These are phyloP conservation scores for Dothiorella sarmentorum DNA, from an alignment of 2,329 filamentous ascomycete species.

Conservation along the genomic window DNA sequence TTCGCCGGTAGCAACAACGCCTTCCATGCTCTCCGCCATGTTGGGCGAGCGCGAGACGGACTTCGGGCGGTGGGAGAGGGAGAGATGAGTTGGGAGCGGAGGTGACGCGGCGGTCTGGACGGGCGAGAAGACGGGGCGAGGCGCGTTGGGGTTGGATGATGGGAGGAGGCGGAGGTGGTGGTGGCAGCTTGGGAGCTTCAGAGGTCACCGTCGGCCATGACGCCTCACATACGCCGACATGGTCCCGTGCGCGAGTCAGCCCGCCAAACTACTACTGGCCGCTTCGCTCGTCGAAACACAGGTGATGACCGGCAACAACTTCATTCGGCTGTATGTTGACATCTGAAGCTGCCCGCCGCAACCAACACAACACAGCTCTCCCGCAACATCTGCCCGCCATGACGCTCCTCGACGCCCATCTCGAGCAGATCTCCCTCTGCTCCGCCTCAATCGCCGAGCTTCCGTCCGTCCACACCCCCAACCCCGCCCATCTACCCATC, in stretches of 20 bases:
- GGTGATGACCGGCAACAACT: background rate
- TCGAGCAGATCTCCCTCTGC: constrained; percentile 51
- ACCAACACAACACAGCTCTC: background rate
- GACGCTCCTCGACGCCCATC: constrained; percentile 46
- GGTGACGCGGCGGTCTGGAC: background rate
- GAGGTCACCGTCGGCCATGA: constrained; percentile 9
- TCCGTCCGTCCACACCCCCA: constrained; percentile 32
- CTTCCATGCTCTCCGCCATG: constrained; percentile 53
- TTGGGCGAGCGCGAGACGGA: background rate
- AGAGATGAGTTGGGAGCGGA: constrained; percentile 1
- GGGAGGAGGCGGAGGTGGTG: constrained; percentile 11
- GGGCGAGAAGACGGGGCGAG: background rate
- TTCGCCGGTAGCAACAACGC: constrained; percentile 39
- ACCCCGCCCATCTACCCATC: background rate
- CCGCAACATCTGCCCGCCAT: constrained; percentile 25
- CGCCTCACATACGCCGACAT: background rate
- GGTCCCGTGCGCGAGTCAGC: background rate
- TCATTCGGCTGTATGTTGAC: background rate
- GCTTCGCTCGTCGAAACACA: background rate
- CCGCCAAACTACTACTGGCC: background rate
- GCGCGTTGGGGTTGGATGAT: constrained; percentile 9
- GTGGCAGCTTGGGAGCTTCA: constrained; percentile 12
- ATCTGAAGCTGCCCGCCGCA: background rate
- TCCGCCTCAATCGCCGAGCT: constrained; percentile 47
- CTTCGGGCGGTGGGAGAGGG: constrained; percentile 19